A percentile compares a stretch with the other conserved stretches of the same genome.
These are phyloP conservation scores for Annulohypoxylon bovei DNA, from an alignment of 495 filamentous ascomycete species.

Conservation along the genomic window DNA sequence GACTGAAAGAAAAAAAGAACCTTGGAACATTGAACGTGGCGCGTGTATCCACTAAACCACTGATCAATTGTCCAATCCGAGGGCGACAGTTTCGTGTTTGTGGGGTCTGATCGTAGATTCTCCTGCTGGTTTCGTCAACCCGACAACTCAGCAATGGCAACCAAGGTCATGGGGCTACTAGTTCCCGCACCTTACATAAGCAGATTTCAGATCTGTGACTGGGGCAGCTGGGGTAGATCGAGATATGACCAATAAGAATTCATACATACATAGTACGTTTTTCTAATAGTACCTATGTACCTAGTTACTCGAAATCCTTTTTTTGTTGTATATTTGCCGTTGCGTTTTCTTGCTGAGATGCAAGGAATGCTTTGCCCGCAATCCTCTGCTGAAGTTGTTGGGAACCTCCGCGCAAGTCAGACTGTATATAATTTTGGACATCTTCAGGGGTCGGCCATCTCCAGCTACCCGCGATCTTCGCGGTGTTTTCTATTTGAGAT, in stretches of 20 bases:
- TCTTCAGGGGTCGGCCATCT: constrained; percentile 45
- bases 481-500: constrained; percentile 30
- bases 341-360: neutral
- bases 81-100: constrained; percentile 18
- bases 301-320: neutral
- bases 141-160: neutral
- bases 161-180: neutral
- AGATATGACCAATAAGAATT: neutral
- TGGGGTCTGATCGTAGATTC: constrained; percentile 9
- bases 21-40: neutral
- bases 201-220: neutral
- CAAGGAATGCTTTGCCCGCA: neutral
- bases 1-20: neutral
- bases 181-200: neutral
- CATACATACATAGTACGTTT: neutral
- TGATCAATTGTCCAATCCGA: constrained; percentile 30
- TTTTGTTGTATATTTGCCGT: neutral
- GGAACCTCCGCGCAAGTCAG: constrained; percentile 28
- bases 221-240: neutral
- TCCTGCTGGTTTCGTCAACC: constrained; percentile 17
- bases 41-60: neutral
- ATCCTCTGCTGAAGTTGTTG: constrained; percentile 28
- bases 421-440: constrained; percentile 28
- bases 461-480: constrained; percentile 23
- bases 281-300: too few species aligned